phyloP scores from a whole-genome alignment of 2,329 filamentous ascomycete species.

The Ophiocordyceps camponoti-floridani region DNA sequence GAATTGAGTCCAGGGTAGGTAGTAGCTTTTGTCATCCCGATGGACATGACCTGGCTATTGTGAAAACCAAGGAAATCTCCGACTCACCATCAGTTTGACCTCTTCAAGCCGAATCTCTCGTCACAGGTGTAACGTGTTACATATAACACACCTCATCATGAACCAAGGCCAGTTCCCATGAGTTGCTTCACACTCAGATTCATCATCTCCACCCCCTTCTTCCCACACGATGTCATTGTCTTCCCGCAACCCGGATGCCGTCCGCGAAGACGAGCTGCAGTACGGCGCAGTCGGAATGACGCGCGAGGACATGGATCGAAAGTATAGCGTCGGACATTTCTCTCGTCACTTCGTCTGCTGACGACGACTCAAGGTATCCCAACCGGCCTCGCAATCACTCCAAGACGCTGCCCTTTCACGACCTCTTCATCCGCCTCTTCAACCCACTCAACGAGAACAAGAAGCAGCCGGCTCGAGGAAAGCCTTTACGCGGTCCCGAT shows the following conservation, averaged over 20 bases:
- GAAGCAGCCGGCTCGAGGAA: conserved; percentile 38
- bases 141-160: too few relatives aligned
- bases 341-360: neutral
- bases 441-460: conserved; percentile 64
- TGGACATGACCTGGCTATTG: too few relatives aligned
- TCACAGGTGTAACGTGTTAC: too few relatives aligned
- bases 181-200: neutral
- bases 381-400: conserved; percentile 67
- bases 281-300: conserved; percentile 23
- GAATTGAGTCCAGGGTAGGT: too few relatives aligned
- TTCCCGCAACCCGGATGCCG: conserved; percentile 19
- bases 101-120: too few relatives aligned
- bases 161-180: too few relatives aligned
- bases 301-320: conserved; percentile 24
- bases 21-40: too few relatives aligned
- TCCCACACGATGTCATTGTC: neutral
- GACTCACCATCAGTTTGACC: too few relatives aligned
- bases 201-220: neutral
- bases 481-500: conserved; percentile 27
- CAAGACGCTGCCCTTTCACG: conserved; percentile 66
- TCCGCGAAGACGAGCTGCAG: conserved; percentile 32
- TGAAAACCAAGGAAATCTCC: too few relatives aligned
- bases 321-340: conserved; percentile 11
- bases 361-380: conserved; percentile 44
- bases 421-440: conserved; percentile 62